Evolutionary conservation across 164 flowering plant genomes (phyloP).

Genomic region (Annona cherimola): DNA sequence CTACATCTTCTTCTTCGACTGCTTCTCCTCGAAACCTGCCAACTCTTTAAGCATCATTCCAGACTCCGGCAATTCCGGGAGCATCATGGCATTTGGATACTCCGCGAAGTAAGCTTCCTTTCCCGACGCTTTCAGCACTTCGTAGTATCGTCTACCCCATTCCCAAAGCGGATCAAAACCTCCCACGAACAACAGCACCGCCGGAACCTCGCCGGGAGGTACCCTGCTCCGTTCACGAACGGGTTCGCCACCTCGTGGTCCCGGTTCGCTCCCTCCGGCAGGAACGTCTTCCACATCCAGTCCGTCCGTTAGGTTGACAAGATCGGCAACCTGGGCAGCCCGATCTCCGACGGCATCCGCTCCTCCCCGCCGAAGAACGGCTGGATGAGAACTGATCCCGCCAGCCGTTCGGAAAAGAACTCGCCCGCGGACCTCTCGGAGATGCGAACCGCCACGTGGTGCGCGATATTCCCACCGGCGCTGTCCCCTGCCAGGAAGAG

Average conservation of each 20-base stretch:
- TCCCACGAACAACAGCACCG: slow-evolving; percentile 33
- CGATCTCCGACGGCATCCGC: slow-evolving; percentile 37
- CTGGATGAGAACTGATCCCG: slow-evolving; percentile 11
- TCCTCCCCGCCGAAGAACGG: slow-evolving; percentile 50
- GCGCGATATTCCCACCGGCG: slow-evolving; percentile 70
- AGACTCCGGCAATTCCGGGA: slow-evolving; percentile 35
- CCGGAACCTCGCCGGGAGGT: slow-evolving; percentile 30
- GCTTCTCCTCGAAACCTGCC: slow-evolving; percentile 22
- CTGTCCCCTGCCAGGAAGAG: slow-evolving; percentile 48
- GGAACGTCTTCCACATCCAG: slow-evolving; percentile 39
- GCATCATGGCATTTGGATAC: slow-evolving; percentile 28
- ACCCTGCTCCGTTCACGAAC: slow-evolving; percentile 25
- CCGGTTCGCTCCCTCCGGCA: slow-evolving; percentile 39
- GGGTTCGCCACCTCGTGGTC: slow-evolving; percentile 44
- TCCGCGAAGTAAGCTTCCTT: slow-evolving; percentile 29
- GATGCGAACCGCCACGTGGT: slow-evolving; percentile 39
- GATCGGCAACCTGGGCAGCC: slow-evolving; percentile 10
- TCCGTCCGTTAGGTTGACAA: slow-evolving; percentile 30
- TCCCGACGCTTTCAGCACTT: slow-evolving; percentile 33
- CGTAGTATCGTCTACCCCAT: slow-evolving; percentile 40
- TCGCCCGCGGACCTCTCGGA: not conserved
- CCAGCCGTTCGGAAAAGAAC: not conserved
- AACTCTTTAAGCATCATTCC: slow-evolving; percentile 17
- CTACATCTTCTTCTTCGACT: not conserved
- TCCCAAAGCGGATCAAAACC: slow-evolving; percentile 53